Conservation (phyloP, 2,329 filamentous ascomycete genomes). For the Epichloe typhina region DNA sequence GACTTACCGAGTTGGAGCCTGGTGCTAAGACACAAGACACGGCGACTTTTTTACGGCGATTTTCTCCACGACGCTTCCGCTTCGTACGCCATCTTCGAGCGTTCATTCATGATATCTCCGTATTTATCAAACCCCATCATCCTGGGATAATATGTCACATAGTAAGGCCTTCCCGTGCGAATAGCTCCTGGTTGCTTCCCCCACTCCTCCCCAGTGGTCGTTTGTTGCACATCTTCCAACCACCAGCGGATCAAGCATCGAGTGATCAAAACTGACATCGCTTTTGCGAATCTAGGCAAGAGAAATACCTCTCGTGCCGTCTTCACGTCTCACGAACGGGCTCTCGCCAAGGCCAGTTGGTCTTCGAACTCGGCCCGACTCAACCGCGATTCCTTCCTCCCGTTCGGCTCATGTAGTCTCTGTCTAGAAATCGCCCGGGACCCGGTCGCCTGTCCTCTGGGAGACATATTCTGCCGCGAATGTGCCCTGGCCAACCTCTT, state of each 20-base stretch:
- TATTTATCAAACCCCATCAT: neutral
- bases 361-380: conserved; percentile 71
- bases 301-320: conserved; percentile 84
- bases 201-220: neutral
- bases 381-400: conserved; percentile 78
- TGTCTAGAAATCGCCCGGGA: conserved; percentile 72
- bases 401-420: conserved; percentile 77
- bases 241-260: neutral
- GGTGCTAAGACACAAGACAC: too few species aligned
- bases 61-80: neutral
- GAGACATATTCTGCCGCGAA: conserved; percentile 90
- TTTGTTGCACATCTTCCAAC: neutral
- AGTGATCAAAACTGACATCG: neutral
- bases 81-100: neutral
- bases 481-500: conserved; percentile 88
- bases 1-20: too few species aligned
- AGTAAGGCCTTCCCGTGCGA: conserved; percentile 24
- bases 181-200: neutral
- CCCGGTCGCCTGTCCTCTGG: conserved; percentile 70
- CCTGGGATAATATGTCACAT: conserved; percentile 28
- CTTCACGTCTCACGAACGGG: conserved; percentile 86
- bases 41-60: too few species aligned
- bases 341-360: conserved; percentile 71
- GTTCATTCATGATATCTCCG: neutral
- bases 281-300: conserved; percentile 43